phyloP scores from a whole-genome alignment of 805 yeast species.

The Candida sphagnicola region DNA sequence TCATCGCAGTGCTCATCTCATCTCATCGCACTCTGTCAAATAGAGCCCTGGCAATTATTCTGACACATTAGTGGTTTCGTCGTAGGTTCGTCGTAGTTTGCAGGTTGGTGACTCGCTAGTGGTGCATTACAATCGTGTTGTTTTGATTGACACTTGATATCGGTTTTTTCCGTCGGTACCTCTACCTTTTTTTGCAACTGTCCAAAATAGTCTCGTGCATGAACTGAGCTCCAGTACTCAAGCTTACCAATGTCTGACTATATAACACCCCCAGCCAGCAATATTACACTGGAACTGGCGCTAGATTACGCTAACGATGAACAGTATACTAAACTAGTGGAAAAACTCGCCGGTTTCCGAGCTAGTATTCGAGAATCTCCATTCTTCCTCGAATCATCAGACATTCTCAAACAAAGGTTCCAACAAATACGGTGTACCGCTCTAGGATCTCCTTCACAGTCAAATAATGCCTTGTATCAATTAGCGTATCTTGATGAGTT shows the following conservation, averaged over 20 bases:
- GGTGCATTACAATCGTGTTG: no score
- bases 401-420: slow-evolving; percentile 5
- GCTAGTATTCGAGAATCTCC: slow-evolving; percentile 13
- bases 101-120: no score
- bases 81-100: no score
- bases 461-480: slow-evolving; percentile 61
- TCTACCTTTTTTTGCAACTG: neutral
- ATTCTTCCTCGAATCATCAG: slow-evolving; percentile 23
- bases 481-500: slow-evolving; percentile 53
- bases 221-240: no score
- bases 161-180: no score
- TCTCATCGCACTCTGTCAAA: no score
- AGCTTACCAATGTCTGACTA: neutral
- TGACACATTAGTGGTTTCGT: no score
- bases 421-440: slow-evolving; percentile 62
- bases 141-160: no score
- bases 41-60: no score
- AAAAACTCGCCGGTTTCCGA: slow-evolving; percentile 3
- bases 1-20: no score
- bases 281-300: neutral
- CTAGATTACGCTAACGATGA: neutral
- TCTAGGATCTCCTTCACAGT: slow-evolving; percentile 61
- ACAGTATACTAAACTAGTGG: neutral
- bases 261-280: neutral
- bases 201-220: no score